Conservation (phyloP, 2,329 filamentous ascomycete genomes). For the Talaromyces sp. region DNA sequence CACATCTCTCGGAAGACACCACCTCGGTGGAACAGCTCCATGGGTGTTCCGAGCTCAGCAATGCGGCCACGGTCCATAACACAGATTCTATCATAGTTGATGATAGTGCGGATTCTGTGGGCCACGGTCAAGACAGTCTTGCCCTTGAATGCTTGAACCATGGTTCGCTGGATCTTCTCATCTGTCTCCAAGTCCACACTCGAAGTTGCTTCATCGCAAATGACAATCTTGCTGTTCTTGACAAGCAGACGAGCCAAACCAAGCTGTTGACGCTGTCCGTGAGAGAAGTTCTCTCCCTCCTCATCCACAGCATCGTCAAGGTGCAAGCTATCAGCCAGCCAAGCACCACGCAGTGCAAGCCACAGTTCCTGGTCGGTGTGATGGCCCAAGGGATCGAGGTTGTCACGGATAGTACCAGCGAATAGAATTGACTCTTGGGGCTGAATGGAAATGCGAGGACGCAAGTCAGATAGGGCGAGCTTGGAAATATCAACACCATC, state of each 20-base stretch:
- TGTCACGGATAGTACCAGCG: conserved; percentile 74
- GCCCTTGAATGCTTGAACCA: not conserved
- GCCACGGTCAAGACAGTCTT: conserved; percentile 7
- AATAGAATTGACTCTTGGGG: conserved; percentile 82
- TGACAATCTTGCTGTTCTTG: conserved; percentile 1
- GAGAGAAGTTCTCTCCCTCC: conserved; percentile 7
- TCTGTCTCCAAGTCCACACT: conserved; percentile 7
- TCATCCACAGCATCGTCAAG: conserved; percentile 3
- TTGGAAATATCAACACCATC: conserved; percentile 52
- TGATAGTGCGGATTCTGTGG: conserved; percentile 8
- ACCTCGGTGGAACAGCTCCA: not conserved
- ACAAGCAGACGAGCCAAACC: conserved; percentile 5
- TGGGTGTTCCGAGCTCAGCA: conserved; percentile 2
- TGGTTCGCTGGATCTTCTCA: conserved; percentile 4
- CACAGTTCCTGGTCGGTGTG: conserved; percentile 69
- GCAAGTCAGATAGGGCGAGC: conserved; percentile 56
- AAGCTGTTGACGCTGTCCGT: conserved; percentile 3
- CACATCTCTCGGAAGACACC: conserved; percentile 5
- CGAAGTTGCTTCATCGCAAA: conserved; percentile 8
- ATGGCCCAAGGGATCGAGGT: conserved; percentile 74
- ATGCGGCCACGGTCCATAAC: conserved; percentile 5
- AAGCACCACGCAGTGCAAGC: conserved; percentile 70
- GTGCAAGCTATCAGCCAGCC: conserved; percentile 50
- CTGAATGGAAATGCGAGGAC: conserved; percentile 71
- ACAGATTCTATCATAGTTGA: conserved; percentile 3